Evolutionary conservation across 306 rosid species (phyloP), one percentile per base, ranked within the genome.

Genomic region (Quercus cerris): DNA sequence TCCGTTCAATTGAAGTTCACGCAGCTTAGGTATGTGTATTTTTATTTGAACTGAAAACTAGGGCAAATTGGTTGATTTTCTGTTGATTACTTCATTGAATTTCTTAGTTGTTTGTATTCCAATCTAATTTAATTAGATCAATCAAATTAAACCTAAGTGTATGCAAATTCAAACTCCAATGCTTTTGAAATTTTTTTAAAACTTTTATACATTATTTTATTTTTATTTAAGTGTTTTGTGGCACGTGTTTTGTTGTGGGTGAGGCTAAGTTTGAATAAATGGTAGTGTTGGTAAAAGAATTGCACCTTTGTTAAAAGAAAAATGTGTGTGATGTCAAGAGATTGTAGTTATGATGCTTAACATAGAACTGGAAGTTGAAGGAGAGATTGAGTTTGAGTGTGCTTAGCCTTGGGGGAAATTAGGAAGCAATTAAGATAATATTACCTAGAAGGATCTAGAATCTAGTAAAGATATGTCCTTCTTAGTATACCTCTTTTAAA

Each of bases 11-110:
- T 22, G 23, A 22, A 22, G 77, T 58, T 78, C 88, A 23, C 88
- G 81, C 56, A 44, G 31, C 15, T 62, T 56, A 38, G 89, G 98
- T 94, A 23, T 3, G 27, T 78, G 49, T 38, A 23, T 17, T 18
- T 8, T 58, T 18, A 5, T 12, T 66, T 64, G 12, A 3, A 19
- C 14, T 31, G 23, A 4, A 56, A 57, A 7, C 1, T 5, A 4
- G 62, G 62, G 35, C 35, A 31, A 22, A 22, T 22, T 22, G 23
- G 23, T 22, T 66, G 25, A 66, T n/a, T 66, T 66, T 63, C 35
- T 4, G 49, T 62, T 10, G 70, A 10, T 49, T 49, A 51, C 20
- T 14, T 17, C 41, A 17, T 31, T 31, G 46, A 18, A 5, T 28
- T 28, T 64, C 12, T 5, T 31, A 18, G 23, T 2, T 28, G 49